Evolutionary conservation across 257 asterid species (phyloP).

Genomic region (Rauvolfia tetraphylla): DNA sequence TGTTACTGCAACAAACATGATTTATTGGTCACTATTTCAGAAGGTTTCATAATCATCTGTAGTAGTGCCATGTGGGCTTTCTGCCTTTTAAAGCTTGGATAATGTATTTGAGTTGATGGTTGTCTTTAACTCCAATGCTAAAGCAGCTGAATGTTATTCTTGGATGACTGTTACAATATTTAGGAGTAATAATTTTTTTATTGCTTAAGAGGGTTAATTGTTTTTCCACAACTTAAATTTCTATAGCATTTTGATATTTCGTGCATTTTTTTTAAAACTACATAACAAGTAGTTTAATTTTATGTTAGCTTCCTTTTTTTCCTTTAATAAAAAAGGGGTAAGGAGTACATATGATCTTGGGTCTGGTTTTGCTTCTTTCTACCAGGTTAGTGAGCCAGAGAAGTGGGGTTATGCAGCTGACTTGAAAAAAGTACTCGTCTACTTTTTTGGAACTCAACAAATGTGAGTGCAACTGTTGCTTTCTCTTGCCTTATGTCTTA

Average conservation of each 20-base stretch:
- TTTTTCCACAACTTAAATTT: not conserved
- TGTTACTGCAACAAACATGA: not conserved
- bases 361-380: constrained; percentile 18
- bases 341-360: not conserved
- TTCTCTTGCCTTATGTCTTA: constrained; percentile 4
- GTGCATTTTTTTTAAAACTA: not conserved
- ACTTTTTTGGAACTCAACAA: constrained; percentile 80
- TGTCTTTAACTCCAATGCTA: not conserved
- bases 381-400: constrained; percentile 86
- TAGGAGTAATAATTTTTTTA: not conserved
- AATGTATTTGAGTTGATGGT: not conserved
- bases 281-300: not conserved
- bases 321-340: not conserved
- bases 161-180: not conserved
- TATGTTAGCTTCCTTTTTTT: not conserved
- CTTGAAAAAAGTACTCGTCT: constrained; percentile 74
- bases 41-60: not conserved
- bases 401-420: constrained; percentile 79
- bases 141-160: not conserved
- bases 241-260: not conserved
- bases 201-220: not conserved
- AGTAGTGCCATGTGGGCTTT: not conserved
- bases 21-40: not conserved
- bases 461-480: constrained; percentile 52
- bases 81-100: not conserved